Evolutionary conservation across 805 yeast species (phyloP), one percentile per base, ranked within the genome.

Genomic region (Wickerhamomyces pijperi): DNA sequence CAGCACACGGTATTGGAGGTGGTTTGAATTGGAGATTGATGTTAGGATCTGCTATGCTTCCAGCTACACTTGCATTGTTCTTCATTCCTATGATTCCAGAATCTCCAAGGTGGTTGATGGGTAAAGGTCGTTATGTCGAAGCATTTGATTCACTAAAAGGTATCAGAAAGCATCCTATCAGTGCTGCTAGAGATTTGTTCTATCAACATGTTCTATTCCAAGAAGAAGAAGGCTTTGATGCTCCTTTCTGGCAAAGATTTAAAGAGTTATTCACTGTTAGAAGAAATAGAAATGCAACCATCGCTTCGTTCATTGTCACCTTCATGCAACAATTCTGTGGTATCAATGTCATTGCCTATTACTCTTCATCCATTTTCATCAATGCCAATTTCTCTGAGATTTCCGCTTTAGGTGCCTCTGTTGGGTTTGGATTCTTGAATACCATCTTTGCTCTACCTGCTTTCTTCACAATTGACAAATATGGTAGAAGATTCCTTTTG

Each of bases 281-380:
- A 54, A 73, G 94, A 64, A 82, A 81, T 55, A 72, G 92, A 59
- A 79, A 83, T 53, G 90, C 87, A 40, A 75, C 83, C 9, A 47
- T 78, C 40, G 92, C 84, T 38, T 76, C 90, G 5, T 78, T 79
- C 71, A 68, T 82, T 44, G 82, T 77, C 43, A 83, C 84, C 78
- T 80, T 82, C 55, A 78, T 79, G 83, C 94, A 83, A 64, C 92
- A 83, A 56, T 80, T 83, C 63, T 83, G 94, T 60, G 94, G 94
- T 47, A 74, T 83, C 56, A 83, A 83, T 53, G 87, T 83, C 36
- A 82, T 83, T 59, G 87, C 90, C 16, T 81, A 82, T 59, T 83
- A 81, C 57, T 79, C 88, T 1, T 78, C 88, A 0, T 66, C 80
- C 14, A 82, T 83, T 41, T 83, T 83, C 61, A 56, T 67, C 18